Percentiles rank a stretch among this genome's conserved stretches.
Evolutionary conservation across 352 stramenopile genomes (phyloP).

Genomic region (Peronospora belbahrii): DNA sequence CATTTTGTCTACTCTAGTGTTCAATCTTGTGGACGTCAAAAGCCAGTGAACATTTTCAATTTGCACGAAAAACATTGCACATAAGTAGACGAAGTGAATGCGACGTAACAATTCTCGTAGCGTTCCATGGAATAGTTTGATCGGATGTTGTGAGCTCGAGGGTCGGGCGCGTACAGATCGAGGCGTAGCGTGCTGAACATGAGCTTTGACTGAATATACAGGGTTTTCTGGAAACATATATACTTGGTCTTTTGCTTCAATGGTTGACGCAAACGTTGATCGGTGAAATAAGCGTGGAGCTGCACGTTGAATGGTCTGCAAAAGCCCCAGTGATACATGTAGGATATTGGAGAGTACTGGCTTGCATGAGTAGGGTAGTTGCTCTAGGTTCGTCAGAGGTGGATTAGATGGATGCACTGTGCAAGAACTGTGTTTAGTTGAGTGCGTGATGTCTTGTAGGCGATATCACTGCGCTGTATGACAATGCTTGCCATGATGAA

Average conservation of each 20-base stretch:
- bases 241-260: not conserved
- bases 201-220: no score
- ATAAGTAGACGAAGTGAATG: not conserved
- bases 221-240: no score
- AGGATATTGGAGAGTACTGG: no score
- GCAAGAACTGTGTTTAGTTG: no score
- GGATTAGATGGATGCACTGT: no score
- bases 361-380: no score
- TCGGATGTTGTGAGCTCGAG: not conserved
- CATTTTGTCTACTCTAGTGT: not conserved
- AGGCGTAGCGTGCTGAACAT: not conserved
- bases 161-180: not conserved
- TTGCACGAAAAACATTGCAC: not conserved
- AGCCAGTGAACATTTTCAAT: not conserved
- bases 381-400: no score
- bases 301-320: not conserved
- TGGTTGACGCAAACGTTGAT: not conserved
- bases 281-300: not conserved
- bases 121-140: not conserved
- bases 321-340: not conserved
- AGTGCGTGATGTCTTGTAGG: no score
- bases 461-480: no score
- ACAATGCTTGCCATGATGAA: no score
- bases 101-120: not conserved
- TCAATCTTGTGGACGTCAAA: not conserved